Conservation (phyloP, 2,329 filamentous ascomycete genomes). For the Paraphaeosphaeria minitans region DNA sequence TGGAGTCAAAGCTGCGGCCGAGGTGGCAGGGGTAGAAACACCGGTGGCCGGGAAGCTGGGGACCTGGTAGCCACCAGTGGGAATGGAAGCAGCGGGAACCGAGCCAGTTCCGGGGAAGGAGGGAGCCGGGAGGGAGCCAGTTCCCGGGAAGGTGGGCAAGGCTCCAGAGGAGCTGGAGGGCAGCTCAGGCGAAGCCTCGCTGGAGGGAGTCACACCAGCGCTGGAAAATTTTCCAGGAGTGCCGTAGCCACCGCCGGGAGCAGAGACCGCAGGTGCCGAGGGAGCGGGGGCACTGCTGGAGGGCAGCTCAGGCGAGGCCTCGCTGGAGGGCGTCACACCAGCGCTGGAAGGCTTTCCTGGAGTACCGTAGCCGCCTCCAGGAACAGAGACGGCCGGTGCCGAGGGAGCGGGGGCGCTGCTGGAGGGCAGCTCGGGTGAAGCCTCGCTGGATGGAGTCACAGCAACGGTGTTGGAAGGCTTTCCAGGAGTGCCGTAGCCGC, state of each 20-base stretch:
- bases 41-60: not conserved
- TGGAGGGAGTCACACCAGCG: not conserved
- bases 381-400: not conserved
- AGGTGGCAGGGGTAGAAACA: not conserved
- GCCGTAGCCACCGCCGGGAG: not conserved
- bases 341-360: not conserved
- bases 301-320: not conserved
- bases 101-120: slow-evolving; percentile 3
- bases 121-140: not conserved
- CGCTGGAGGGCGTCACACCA: not conserved
- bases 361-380: not conserved
- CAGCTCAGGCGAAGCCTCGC: not conserved
- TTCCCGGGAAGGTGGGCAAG: slow-evolving; percentile 8
- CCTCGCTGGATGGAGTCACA: not conserved
- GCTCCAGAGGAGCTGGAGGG: slow-evolving; percentile 10
- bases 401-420: not conserved
- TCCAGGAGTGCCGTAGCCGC: not conserved
- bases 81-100: not conserved
- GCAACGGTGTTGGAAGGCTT: not conserved
- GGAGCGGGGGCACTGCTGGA: not conserved
- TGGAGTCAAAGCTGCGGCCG: not conserved
- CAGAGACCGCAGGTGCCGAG: not conserved
- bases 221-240: too few species aligned
- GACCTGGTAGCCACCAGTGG: not conserved
- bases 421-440: not conserved